phyloP scores from a whole-genome alignment of 495 filamentous ascomycete species.

The Penicillium coffeae region DNA sequence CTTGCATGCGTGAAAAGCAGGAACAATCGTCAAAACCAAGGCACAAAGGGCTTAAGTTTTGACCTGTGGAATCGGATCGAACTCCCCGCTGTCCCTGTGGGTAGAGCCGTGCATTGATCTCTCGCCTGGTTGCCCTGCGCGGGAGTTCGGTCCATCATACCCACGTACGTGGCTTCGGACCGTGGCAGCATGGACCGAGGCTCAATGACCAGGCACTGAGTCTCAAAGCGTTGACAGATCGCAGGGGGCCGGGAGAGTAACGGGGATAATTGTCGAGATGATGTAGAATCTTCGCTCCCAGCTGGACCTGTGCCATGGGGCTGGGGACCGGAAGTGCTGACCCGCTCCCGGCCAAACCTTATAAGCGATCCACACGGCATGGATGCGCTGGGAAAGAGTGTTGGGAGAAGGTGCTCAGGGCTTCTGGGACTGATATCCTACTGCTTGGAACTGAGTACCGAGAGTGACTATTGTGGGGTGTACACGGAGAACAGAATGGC shows the following conservation, averaged over 20 bases:
- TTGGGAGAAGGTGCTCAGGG: neutral
- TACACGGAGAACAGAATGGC: neutral
- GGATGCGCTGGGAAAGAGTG: neutral
- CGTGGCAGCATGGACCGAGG: slow-evolving; percentile 9
- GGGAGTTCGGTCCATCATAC: neutral
- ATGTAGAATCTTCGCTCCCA: no score
- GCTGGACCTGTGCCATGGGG: neutral
- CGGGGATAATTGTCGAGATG: no score
- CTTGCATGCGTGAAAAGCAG: slow-evolving; percentile 12
- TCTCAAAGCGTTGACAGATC: slow-evolving; percentile 1
- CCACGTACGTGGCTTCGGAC: slow-evolving; percentile 12
- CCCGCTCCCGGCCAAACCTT: neutral
- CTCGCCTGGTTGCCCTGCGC: neutral
- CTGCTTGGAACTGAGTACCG: neutral
- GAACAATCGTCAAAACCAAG: neutral
- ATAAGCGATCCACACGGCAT: neutral
- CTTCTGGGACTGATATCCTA: no score
- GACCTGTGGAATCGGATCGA: neutral
- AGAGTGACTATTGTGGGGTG: neutral
- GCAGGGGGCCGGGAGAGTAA: neutral
- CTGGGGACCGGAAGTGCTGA: neutral
- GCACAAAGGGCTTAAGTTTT: neutral
- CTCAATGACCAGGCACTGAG: neutral
- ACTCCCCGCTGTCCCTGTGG: neutral
- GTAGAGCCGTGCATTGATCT: neutral